These are phyloP conservation scores for Blastocystis sp. DNA, from an alignment of 352 stramenopile species.

Conservation along the genomic window DNA sequence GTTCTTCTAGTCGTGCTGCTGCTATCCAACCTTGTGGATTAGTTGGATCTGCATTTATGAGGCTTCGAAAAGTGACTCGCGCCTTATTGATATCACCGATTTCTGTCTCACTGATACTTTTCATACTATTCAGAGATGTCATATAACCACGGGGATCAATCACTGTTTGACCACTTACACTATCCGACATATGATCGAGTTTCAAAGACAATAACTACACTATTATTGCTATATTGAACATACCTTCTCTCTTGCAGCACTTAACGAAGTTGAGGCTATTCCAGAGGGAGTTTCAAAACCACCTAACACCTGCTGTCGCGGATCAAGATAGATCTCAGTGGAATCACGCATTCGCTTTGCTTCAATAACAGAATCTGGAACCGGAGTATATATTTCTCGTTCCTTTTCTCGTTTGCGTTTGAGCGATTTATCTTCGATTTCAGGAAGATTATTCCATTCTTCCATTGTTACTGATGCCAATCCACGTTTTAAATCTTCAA, in stretches of 20 bases:
- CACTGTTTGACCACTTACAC: conserved; percentile 85
- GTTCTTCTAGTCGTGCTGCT: conserved; percentile 90
- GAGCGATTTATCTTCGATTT: conserved; percentile 89
- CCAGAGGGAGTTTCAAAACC: conserved; percentile 44
- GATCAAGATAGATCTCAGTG: conserved; percentile 65
- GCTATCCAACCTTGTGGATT: conserved; percentile 96
- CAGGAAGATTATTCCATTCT: conserved; percentile 88
- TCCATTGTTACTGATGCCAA: conserved; percentile 65
- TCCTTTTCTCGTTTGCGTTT: conserved; percentile 82
- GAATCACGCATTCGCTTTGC: conserved; percentile 66
- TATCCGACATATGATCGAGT: conserved; percentile 92
- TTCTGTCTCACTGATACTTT: conserved; percentile 80
- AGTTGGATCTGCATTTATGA: conserved; percentile 94
- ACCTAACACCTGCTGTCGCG: conserved; percentile 40
- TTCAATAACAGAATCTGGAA: conserved; percentile 84
- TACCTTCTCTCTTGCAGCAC: conserved; percentile 81
- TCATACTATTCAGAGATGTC: conserved; percentile 81
- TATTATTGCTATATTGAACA: conserved; percentile 69
- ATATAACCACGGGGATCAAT: conserved; percentile 94
- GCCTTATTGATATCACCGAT: conserved; percentile 97
- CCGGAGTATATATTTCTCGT: conserved; percentile 85
- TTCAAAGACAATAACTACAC: conserved; percentile 81
- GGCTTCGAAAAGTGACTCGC: conserved; percentile 84
- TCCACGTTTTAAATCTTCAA: conserved; percentile 84
- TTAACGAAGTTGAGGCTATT: conserved; percentile 68